These are phyloP conservation scores for Trichosporon faecale DNA, from an alignment of 1,284 basidiomycete species.

Conservation along the genomic window DNA sequence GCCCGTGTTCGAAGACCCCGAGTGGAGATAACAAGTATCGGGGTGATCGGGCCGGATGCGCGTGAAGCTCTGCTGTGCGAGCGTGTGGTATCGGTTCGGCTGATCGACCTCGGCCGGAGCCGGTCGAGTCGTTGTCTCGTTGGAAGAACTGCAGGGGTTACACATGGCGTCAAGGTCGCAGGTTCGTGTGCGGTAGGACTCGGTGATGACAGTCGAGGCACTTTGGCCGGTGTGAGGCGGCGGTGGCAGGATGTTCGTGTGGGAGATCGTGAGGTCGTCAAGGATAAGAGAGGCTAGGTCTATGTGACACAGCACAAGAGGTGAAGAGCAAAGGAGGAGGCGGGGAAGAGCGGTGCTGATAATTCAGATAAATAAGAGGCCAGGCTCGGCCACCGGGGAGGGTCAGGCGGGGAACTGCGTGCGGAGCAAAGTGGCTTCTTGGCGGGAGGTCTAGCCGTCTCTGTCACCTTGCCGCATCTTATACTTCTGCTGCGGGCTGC, in stretches of 20 bases:
- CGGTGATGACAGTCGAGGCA: no score
- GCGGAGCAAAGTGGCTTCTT: background rate
- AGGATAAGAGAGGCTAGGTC: background rate
- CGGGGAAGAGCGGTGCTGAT: no score
- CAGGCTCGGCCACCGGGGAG: no score
- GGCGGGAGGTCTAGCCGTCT: background rate
- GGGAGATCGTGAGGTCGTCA: background rate
- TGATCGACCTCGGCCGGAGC: background rate
- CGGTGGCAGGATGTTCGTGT: no score
- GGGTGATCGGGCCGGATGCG: slow-evolving; percentile 2
- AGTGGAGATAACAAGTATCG: background rate
- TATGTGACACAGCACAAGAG: no score
- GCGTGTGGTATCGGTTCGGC: background rate
- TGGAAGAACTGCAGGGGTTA: background rate
- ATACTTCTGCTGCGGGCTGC: background rate
- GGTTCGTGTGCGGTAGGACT: background rate
- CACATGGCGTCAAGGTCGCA: background rate
- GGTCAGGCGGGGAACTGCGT: background rate
- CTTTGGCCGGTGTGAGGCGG: no score
- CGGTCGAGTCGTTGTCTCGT: background rate
- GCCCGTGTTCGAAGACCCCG: background rate
- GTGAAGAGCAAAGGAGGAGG: no score
- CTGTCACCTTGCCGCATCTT: background rate
- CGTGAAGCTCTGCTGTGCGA: slow-evolving; percentile 3
- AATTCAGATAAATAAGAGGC: background rate